phyloP scores from a whole-genome alignment of 202 grass and related monocot species.

The Zoysia matrella region DNA sequence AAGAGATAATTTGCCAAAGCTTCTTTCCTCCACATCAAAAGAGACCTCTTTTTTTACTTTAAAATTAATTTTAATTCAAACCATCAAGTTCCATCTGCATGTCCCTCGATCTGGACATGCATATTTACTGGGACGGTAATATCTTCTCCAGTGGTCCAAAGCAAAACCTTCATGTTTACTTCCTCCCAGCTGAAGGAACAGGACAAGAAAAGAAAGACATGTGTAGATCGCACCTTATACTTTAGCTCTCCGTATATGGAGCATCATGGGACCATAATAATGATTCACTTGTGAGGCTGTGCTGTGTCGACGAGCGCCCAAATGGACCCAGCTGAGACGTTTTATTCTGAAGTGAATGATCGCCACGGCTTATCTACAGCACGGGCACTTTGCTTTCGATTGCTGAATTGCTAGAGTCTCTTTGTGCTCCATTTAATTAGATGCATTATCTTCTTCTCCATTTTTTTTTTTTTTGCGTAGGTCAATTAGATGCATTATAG shows the following conservation, averaged over 20 bases:
- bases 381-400: conserved; percentile 37
- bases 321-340: conserved; percentile 40
- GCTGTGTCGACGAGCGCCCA: conserved; percentile 39
- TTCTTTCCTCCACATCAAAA: conserved; percentile 1
- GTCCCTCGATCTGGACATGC: neutral
- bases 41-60: neutral
- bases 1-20: conserved; percentile 30
- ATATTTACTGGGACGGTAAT: conserved; percentile 20
- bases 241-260: conserved; percentile 36
- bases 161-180: conserved; percentile 39
- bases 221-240: conserved; percentile 31
- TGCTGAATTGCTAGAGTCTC: conserved; percentile 28
- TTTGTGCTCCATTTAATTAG: conserved; percentile 7
- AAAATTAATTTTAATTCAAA: too few species aligned
- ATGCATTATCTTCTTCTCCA: neutral
- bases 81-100: too few species aligned
- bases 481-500: too few species aligned
- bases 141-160: conserved; percentile 32
- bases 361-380: conserved; percentile 47
- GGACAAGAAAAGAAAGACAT: conserved; percentile 42
- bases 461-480: too few species aligned
- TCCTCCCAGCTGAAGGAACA: conserved; percentile 14
- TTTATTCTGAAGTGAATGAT: conserved; percentile 48
- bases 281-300: conserved; percentile 54
- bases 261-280: conserved; percentile 50